Evolutionary conservation across 2,329 filamentous ascomycete genomes (phyloP).

Genomic region (Aspergillus texensis): DNA sequence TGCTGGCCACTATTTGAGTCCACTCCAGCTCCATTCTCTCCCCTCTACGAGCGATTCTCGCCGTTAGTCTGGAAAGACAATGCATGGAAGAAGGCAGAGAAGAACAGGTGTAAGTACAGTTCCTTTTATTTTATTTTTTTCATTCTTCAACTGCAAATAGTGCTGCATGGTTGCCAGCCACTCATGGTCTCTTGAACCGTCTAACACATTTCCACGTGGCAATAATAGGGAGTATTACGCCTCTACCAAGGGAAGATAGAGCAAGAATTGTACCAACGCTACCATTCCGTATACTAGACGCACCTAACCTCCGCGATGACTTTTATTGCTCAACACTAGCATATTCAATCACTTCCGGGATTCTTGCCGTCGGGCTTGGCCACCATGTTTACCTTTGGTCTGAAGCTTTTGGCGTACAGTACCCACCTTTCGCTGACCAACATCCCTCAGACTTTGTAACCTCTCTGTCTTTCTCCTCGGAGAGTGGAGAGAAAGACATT

Average conservation of each 20-base stretch:
- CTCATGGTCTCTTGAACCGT: neutral
- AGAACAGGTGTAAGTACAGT: constrained; percentile 36
- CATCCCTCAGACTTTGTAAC: constrained; percentile 65
- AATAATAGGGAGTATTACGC: constrained; percentile 25
- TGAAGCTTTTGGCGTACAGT: constrained; percentile 68
- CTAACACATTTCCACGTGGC: constrained; percentile 4
- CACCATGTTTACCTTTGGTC: constrained; percentile 87
- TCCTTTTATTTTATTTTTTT: neutral
- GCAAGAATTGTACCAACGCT: constrained; percentile 63
- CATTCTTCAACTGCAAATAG: neutral
- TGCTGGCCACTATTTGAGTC: constrained; percentile 22
- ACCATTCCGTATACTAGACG: constrained; percentile 87
- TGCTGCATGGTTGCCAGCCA: neutral
- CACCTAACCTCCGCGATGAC: constrained; percentile 85
- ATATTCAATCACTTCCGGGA: constrained; percentile 74
- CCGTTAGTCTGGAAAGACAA: constrained; percentile 44
- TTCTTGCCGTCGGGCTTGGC: constrained; percentile 80
- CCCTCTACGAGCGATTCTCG: constrained; percentile 32
- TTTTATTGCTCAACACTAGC: constrained; percentile 93
- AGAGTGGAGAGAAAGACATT: constrained; percentile 73
- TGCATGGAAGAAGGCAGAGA: constrained; percentile 39
- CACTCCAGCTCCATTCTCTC: constrained; percentile 28
- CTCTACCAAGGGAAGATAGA: constrained; percentile 17
- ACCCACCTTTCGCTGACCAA: constrained; percentile 58
- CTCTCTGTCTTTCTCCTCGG: constrained; percentile 86